Base-by-base conservation (phyloP, 805 yeast species). In the Myxozyma geophila region DNA sequence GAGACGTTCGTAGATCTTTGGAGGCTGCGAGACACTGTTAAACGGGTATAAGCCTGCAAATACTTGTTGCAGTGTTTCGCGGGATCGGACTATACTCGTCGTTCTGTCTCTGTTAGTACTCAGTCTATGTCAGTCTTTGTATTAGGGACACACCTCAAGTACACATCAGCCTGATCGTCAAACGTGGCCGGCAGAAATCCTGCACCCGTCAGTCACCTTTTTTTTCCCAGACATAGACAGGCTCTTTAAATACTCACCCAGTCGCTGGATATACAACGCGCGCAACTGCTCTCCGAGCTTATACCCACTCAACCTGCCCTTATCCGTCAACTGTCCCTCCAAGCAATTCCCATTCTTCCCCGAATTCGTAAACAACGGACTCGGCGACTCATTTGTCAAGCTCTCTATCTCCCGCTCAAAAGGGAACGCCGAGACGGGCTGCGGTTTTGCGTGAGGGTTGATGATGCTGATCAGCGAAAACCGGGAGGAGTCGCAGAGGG, bases 241-340 rank as follows among this genome's bases (percentile, higher is more conserved):
- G 19, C 13, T 50, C 13, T 2, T 8, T 12, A 17, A 9, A 39
- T 12, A 33, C 52, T 10, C 19, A 57, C 61, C 61, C 13, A 67
- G 52, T 21, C 52, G 43, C n/a, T 68, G 62, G 36, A 68, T 47
- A 55, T 68, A 68, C 35, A 68, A 46, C 48, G 62, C 66, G 15
- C 70, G 57, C 21, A 68, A 23, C 49, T 64, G 62, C 40, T 58
- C 58, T 10, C 70, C 70, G 2, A 68, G 59, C 17, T 43, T 47
- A 37, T 35, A 52, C 23, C 66, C 67, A 21, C 65, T 63, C 15
- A 60, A 19, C 13, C 70, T 57, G 5, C 70, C 70, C 19, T 43
- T 53, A 40, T 68, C 70, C 5, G 70, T 68, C 49, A 68, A 43
- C 46, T 68, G 67, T 15, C 68, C 68, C 33, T 65, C 68, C 41